These are phyloP conservation scores for Hypholoma fasciculare DNA, from an alignment of 768 basidiomycete species.

Conservation along the genomic window DNA sequence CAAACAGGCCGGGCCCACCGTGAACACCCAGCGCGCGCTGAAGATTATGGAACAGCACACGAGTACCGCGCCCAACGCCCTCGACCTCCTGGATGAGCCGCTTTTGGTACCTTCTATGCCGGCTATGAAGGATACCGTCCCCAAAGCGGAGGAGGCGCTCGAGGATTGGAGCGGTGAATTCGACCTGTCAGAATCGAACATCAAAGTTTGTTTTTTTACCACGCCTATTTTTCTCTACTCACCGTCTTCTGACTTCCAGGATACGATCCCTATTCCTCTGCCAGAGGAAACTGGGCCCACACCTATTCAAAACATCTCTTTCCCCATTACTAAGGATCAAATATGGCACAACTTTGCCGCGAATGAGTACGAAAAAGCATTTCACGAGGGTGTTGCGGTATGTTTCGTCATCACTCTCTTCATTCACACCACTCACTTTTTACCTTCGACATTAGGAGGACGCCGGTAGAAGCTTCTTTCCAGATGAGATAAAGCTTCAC, in stretches of 20 bases:
- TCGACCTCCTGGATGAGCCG: constrained; percentile 1
- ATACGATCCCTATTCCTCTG: too few relatives aligned
- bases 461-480: background rate
- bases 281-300: background rate
- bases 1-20: constrained; percentile 1
- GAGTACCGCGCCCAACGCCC: background rate
- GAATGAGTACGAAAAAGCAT: background rate
- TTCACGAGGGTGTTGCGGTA: background rate
- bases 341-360: background rate
- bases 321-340: background rate
- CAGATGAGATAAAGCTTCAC: background rate
- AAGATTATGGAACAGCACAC: constrained; percentile 12
- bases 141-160: constrained; percentile 1
- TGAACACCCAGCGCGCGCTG: constrained; percentile 14
- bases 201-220: constrained; percentile 4
- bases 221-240: background rate
- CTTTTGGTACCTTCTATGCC: constrained; percentile 2
- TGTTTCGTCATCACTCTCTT: background rate
- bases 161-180: constrained; percentile 8
- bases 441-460: background rate
- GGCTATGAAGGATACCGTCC: constrained; percentile 6
- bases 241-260: too few relatives aligned
- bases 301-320: background rate
- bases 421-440: background rate
- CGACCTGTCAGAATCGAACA: background rate